These are phyloP conservation scores for Sporothrix sp. DNA, from an alignment of 2,329 filamentous ascomycete genomes.

Conservation along the genomic window DNA sequence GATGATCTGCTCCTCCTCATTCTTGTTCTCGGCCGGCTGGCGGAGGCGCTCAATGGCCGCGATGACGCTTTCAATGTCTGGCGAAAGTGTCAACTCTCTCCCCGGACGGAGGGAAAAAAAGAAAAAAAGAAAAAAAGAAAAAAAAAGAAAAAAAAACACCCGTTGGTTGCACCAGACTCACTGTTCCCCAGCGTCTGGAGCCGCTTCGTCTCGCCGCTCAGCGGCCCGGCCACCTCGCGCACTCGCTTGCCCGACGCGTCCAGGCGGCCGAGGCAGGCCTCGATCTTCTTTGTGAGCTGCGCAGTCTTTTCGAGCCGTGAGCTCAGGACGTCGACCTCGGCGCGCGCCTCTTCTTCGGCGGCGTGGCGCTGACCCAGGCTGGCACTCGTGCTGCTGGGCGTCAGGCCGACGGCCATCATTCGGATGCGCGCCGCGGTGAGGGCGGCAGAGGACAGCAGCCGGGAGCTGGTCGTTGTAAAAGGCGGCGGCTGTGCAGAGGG, in stretches of 20 bases:
- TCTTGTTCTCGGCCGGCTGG: slow-evolving; percentile 86
- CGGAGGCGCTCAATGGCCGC: slow-evolving; percentile 79
- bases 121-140: too few species aligned
- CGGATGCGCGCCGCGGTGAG: not conserved
- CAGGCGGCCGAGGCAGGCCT: slow-evolving; percentile 72
- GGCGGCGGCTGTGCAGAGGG: not conserved
- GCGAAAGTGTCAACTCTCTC: too few species aligned
- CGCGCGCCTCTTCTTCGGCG: slow-evolving; percentile 56
- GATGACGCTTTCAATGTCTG: slow-evolving; percentile 78
- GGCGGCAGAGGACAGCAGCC: not conserved
- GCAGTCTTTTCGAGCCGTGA: slow-evolving; percentile 82
- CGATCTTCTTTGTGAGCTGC: slow-evolving; percentile 89
- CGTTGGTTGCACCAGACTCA: too few species aligned
- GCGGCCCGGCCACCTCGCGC: slow-evolving; percentile 80
- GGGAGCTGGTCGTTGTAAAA: not conserved
- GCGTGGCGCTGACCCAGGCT: slow-evolving; percentile 33
- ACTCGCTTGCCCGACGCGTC: slow-evolving; percentile 86
- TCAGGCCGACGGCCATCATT: slow-evolving; percentile 43
- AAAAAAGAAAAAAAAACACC: too few species aligned
- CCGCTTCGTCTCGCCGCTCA: slow-evolving; percentile 84
- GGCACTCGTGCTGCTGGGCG: slow-evolving; percentile 20
- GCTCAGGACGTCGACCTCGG: slow-evolving; percentile 61
- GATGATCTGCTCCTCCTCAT: slow-evolving; percentile 84
- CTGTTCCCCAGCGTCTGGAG: slow-evolving; percentile 80
- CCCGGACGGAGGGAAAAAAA: too few species aligned